Evolutionary conservation across 495 filamentous ascomycete species (phyloP).

Genomic region (Glonium stellatum): DNA sequence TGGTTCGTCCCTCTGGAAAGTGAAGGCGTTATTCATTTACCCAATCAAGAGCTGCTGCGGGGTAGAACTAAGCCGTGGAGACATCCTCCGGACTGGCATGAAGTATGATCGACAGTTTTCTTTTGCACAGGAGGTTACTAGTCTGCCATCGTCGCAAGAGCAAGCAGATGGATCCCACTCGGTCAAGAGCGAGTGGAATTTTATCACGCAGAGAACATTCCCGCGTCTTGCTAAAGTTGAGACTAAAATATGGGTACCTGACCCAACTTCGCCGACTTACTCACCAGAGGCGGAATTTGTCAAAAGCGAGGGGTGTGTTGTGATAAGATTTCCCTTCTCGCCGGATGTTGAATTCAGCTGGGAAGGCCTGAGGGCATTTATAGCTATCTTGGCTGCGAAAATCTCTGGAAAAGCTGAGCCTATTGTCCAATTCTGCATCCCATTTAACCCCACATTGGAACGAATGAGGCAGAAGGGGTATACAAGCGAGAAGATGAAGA

Average conservation of each 20-base stretch:
- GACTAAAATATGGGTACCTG: constrained; percentile 75
- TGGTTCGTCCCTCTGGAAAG: constrained; percentile 40
- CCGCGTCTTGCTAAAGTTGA: constrained; percentile 63
- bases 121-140: constrained; percentile 61
- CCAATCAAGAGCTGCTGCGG: constrained; percentile 83
- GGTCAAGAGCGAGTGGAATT: constrained; percentile 58
- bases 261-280: constrained; percentile 47
- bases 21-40: constrained; percentile 81
- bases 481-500: constrained; percentile 54
- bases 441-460: constrained; percentile 52
- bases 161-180: constrained; percentile 36
- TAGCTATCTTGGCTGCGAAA: constrained; percentile 26
- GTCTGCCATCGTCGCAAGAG: constrained; percentile 22
- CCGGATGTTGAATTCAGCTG: constrained; percentile 25
- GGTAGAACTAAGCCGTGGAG: constrained; percentile 62
- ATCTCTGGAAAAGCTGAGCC: constrained; percentile 17
- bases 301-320: constrained; percentile 49
- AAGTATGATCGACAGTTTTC: constrained; percentile 80
- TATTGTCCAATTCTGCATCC: constrained; percentile 48
- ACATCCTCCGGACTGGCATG: constrained; percentile 64
- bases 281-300: constrained; percentile 40
- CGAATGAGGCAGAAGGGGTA: constrained; percentile 50
- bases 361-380: constrained; percentile 22
- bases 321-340: constrained; percentile 52
- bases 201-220: constrained; percentile 73